Percentiles rank a stretch among this genome's conserved stretches.
Conservation (phyloP, 768 basidiomycete genomes). For the Lentinula lateritia region DNA sequence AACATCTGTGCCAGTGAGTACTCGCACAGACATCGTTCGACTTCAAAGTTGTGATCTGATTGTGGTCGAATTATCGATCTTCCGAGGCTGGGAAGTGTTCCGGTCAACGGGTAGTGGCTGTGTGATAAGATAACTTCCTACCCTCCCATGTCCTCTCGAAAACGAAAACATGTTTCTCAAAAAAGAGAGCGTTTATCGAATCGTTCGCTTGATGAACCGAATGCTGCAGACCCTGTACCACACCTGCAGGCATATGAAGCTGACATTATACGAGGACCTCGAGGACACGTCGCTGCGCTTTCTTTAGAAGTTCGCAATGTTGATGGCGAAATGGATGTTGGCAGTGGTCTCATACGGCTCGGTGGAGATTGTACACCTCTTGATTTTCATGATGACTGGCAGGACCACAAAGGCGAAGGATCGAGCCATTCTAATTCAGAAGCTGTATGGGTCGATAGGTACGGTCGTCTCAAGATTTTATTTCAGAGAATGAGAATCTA, state of each 20-base stretch:
- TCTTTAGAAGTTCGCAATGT: constrained; percentile 14
- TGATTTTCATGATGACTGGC: constrained; percentile 19
- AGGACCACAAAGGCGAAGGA: constrained; percentile 9
- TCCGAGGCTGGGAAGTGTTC: too few species aligned
- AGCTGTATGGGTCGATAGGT: constrained; percentile 80
- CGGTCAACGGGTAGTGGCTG: background rate
- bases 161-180: background rate
- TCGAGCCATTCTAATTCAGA: constrained; percentile 11
- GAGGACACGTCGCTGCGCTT: constrained; percentile 33
- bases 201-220: background rate
- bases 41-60: background rate
- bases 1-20: constrained; percentile 62
- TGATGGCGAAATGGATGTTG: constrained; percentile 3
- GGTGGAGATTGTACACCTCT: constrained; percentile 10
- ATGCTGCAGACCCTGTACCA: constrained; percentile 23
- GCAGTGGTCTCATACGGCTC: constrained; percentile 20
- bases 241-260: constrained; percentile 75
- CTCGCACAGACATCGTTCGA: constrained; percentile 40
- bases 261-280: constrained; percentile 54
- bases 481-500: background rate
- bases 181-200: background rate
- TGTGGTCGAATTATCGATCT: background rate
- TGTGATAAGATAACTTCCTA: background rate
- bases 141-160: background rate
- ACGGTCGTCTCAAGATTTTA: constrained; percentile 28